Percentiles rank a stretch among this genome's conserved stretches.
Conservation (phyloP, 2,329 filamentous ascomycete species). For the Diaporthe nobilis region DNA sequence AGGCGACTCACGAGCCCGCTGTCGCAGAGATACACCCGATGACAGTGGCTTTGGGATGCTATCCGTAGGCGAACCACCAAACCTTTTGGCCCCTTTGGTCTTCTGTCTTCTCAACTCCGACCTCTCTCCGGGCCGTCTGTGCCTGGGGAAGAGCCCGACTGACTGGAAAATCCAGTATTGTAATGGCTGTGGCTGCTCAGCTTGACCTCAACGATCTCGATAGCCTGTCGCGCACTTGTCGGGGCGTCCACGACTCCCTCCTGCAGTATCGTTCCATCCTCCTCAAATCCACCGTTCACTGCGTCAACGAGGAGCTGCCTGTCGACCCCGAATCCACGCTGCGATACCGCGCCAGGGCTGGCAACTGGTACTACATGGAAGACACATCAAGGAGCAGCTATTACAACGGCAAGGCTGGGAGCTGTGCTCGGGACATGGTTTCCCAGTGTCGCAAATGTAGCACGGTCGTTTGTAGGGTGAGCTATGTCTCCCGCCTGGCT, state of each 20-base stretch:
- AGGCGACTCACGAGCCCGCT: conserved; percentile 44
- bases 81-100: conserved; percentile 45
- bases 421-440: conserved; percentile 91
- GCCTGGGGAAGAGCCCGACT: conserved; percentile 40
- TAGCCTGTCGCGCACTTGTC: conserved; percentile 85
- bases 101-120: conserved; percentile 44
- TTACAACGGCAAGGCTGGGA: conserved; percentile 77
- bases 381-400: conserved; percentile 61
- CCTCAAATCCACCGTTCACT: conserved; percentile 82
- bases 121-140: conserved; percentile 37
- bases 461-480: conserved; percentile 84
- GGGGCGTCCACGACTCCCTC: conserved; percentile 82
- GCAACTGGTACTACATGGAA: conserved; percentile 73
- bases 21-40: conserved; percentile 65
- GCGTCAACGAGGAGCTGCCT: conserved; percentile 76
- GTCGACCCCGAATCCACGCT: conserved; percentile 69
- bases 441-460: conserved; percentile 84
- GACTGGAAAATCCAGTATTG: conserved; percentile 70
- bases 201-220: conserved; percentile 92
- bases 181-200: conserved; percentile 79
- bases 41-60: conserved; percentile 75
- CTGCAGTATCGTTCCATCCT: conserved; percentile 84
- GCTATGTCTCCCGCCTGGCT: conserved; percentile 39
- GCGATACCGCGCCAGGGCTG: conserved; percentile 69
- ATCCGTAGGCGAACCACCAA: conserved; percentile 71